Evolutionary conservation across 768 basidiomycete species (phyloP).

Genomic region (Mycena maculata): DNA sequence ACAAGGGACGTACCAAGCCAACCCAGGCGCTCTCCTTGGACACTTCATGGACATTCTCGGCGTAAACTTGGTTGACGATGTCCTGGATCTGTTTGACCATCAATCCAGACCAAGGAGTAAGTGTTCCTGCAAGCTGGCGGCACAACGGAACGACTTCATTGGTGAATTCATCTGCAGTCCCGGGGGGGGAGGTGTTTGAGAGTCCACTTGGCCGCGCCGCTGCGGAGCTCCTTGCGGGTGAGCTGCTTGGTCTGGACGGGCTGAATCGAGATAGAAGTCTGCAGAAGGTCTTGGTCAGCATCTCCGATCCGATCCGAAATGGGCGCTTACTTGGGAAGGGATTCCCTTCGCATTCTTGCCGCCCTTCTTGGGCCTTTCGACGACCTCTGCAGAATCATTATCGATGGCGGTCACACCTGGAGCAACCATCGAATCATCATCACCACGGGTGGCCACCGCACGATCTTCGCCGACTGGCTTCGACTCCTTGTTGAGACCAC

Average conservation of each 20-base stretch:
- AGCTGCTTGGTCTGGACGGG: neutral
- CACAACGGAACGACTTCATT: neutral
- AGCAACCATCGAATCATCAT: slow-evolving; percentile 5
- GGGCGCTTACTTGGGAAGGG: neutral
- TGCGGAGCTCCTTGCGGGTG: neutral
- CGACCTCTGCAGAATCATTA: neutral
- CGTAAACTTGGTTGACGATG: neutral
- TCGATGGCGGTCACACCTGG: slow-evolving; percentile 6
- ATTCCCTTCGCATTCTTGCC: neutral
- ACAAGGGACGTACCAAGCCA: neutral
- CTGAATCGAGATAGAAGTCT: neutral
- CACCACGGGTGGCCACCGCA: neutral
- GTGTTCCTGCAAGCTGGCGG: neutral
- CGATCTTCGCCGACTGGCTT: too few relatives aligned
- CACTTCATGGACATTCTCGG: neutral
- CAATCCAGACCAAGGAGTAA: neutral
- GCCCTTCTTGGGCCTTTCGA: neutral
- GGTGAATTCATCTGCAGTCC: neutral
- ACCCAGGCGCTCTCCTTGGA: neutral
- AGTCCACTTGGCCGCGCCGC: neutral
- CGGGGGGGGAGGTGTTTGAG: neutral
- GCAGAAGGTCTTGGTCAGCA: neutral
- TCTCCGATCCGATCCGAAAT: neutral
- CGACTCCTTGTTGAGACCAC: neutral
- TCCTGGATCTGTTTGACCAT: neutral